Base-by-base conservation (phyloP, 371 early-diverging fungal species). In the Mortierella sp. region DNA sequence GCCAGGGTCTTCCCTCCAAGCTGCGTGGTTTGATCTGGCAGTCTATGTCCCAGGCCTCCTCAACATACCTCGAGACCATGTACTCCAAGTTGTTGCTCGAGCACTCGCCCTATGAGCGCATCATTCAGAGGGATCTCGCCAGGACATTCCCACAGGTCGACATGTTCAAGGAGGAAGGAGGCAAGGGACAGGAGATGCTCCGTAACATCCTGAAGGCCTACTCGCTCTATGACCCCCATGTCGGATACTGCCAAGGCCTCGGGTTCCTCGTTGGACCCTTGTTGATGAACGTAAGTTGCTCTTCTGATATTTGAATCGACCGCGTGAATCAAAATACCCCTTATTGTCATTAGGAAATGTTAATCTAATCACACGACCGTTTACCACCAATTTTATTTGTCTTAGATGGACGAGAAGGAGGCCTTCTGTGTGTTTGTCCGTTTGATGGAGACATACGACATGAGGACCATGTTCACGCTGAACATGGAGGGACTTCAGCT, bases 211-310 rank as follows among this genome's bases (percentile, higher is more conserved):
- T 97, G 66, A 96, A 95, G 72, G 97, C 97, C 9, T 99, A 98
- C 74, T 93, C 95, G 50, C 77, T 97, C 48, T 97, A 96, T 73
- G 98, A 99, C 86, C 79, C 93, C 1, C 93, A 96, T 71, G 95
- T 98, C 22, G 99, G 99, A 9, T 96, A 99, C 85, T 98, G 98
- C 87, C 99, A 99, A 89, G 99, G 99, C 34, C 88, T 98, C 22
- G 94, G 97, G 11, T 98, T 98, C 82, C 85, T 99, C 44, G 97
- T 95, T 2, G 99, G 97, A 8, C 95, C 97, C 19, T 73, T 99
- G 75, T 87, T 99, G 55, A 90, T 97, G 88, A 96, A 97, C 87
- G 95, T 94, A 90, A 85, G 88, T 82, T 63, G 16, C 66, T 72
- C n/a, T 43, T n/a, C n/a, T n/a, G n/a, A n/a, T n/a, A n/a, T n/a